These are phyloP conservation scores for Pichia insulana DNA, from an alignment of 805 yeast species.

Conservation along the genomic window DNA sequence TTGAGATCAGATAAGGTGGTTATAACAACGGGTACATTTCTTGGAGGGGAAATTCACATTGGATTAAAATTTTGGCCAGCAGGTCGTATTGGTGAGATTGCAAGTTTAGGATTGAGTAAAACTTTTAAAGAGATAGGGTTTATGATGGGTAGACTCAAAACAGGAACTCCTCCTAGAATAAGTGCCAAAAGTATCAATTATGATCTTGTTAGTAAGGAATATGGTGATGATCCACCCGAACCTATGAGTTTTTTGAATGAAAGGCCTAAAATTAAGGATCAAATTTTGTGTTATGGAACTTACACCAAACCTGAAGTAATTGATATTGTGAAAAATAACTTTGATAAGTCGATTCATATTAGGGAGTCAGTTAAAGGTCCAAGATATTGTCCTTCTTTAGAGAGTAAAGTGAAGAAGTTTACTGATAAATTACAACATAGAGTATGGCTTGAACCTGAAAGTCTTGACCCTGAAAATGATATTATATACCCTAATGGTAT, in stretches of 20 bases:
- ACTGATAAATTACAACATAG: conserved; percentile 67
- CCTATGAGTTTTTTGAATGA: conserved; percentile 87
- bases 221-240: conserved; percentile 75
- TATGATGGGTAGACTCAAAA: conserved; percentile 78
- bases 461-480: conserved; percentile 55
- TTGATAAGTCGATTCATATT: conserved; percentile 82
- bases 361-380: conserved; percentile 95
- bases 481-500: conserved; percentile 96
- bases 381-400: conserved; percentile 94
- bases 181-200: conserved; percentile 67
- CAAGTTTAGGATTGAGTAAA: conserved; percentile 80
- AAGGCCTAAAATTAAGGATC: conserved; percentile 48
- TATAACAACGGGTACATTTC: conserved; percentile 91
- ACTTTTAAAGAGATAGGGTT: conserved; percentile 76
- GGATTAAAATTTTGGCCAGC: conserved; percentile 77
- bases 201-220: conserved; percentile 51
- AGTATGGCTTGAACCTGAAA: conserved; percentile 97
- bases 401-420: conserved; percentile 77
- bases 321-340: conserved; percentile 54
- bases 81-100: conserved; percentile 88
- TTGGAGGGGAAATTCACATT: conserved; percentile 90
- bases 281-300: conserved; percentile 69
- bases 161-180: conserved; percentile 95
- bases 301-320: conserved; percentile 71
- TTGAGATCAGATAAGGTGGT: conserved; percentile 61